phyloP scores from a whole-genome alignment of 768 basidiomycete species.

The Pleurotus tuoliensis region DNA sequence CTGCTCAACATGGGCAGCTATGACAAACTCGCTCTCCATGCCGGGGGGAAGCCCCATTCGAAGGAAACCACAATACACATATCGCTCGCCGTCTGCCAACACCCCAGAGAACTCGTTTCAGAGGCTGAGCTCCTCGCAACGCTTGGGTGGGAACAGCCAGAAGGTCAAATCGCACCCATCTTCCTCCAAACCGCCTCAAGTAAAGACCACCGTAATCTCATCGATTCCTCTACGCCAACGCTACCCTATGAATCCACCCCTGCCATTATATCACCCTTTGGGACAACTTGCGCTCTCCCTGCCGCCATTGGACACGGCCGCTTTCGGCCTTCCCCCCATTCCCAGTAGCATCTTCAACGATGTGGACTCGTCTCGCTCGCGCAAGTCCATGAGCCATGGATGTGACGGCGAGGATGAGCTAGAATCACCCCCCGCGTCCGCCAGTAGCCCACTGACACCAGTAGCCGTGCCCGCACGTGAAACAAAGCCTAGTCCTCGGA shows the following conservation, averaged over 20 bases:
- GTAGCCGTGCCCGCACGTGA: slow-evolving; percentile 34
- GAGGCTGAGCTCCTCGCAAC: slow-evolving; percentile 1
- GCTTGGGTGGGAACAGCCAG: neutral
- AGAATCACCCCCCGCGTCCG: slow-evolving; percentile 7
- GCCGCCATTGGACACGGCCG: slow-evolving; percentile 55
- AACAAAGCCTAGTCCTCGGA: slow-evolving; percentile 45
- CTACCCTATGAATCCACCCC: slow-evolving; percentile 31
- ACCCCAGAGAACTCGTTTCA: neutral
- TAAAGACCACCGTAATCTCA: neutral
- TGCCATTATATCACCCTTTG: slow-evolving; percentile 68
- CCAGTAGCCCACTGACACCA: slow-evolving; percentile 21
- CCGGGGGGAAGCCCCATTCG: slow-evolving; percentile 26
- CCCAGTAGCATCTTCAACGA: slow-evolving; percentile 22
- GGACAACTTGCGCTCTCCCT: slow-evolving; percentile 61
- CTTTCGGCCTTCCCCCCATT: slow-evolving; percentile 48
- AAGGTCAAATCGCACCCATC: neutral
- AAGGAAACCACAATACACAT: slow-evolving; percentile 55
- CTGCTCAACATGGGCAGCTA: no score
- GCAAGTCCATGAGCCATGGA: slow-evolving; percentile 12
- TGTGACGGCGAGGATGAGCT: slow-evolving; percentile 13
- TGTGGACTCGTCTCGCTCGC: neutral
- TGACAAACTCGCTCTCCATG: neutral
- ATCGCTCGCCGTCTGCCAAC: slow-evolving; percentile 47
- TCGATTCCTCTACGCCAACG: slow-evolving; percentile 13
- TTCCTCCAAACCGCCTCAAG: slow-evolving; percentile 1